Evolutionary conservation across 768 basidiomycete genomes (phyloP), one percentile per base, ranked within the genome.

Genomic region (Boletus rex-veris): DNA sequence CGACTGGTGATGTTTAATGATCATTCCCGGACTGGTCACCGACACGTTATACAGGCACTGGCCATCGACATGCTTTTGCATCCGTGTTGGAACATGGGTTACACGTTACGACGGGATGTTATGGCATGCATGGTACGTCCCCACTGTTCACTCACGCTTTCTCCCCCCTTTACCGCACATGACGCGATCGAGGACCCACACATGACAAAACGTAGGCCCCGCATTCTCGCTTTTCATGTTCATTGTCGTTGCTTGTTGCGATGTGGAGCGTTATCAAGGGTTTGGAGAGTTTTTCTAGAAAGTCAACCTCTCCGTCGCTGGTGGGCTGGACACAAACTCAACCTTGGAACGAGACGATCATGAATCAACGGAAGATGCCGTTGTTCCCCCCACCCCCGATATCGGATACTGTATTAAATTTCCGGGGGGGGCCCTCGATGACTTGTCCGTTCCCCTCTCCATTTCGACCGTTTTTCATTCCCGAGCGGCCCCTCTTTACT

Each of bases 51-150:
- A 31, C 40, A 58, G 51, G 61, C 35, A 50, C 48, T 19, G 36
- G 18, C n/a, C 28, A n/a, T 19, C n/a, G 45, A 45, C 36, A 62
- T 26, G n/a, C 45, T 40, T 52, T 48, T 41, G 43, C 24, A 18
- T 48, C 31, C 33, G 38, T 10, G 10, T 46, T 57, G 38, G 30
- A 45, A 43, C 26, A 26, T 48, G 41, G 44, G 19, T 15, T n/a
- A 16, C 48, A 48, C 18, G 50, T 48, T 50, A 50, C 52, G 61
- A 64, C 14, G 30, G 4, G 36, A 9, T 1, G 2, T 59, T 63
- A 57, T 60, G 58, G 51, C 61, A 63, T 59, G 16, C 31, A 16
- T 18, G 40, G 28, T 21, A 35, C 38, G 49, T 38, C 18, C 33
- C 30, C 41, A 47, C 38, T 49, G 38, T 44, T 37, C 48, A 24